A percentile compares a stretch with the other conserved stretches of the same genome.
phyloP scores from a whole-genome alignment of 495 filamentous ascomycete species.

The Penicillium coffeae region DNA sequence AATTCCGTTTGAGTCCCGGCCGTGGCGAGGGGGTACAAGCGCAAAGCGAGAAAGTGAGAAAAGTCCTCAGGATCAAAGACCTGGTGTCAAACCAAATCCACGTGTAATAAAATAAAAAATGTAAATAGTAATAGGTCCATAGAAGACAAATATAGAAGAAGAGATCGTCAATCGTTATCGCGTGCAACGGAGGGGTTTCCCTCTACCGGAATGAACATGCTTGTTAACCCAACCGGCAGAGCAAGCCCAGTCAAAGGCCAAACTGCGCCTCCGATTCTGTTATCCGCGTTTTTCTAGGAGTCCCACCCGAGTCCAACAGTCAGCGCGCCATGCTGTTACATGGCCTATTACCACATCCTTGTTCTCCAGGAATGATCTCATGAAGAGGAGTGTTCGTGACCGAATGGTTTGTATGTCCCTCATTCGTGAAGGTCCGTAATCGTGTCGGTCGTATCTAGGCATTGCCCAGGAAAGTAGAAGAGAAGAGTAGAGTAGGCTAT shows the following conservation, averaged over 20 bases:
- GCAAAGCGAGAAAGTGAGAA: not conserved
- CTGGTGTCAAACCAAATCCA: not conserved
- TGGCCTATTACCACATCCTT: not conserved
- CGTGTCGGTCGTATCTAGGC: constrained; percentile 8
- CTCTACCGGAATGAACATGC: constrained; percentile 3
- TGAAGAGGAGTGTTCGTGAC: not conserved
- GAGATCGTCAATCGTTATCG: constrained; percentile 11
- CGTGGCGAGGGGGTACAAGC: no score
- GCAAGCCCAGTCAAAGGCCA: constrained; percentile 1
- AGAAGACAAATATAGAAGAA: not conserved
- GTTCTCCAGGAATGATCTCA: not conserved
- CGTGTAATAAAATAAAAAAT: no score
- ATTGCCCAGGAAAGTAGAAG: not conserved
- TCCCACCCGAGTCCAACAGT: not conserved
- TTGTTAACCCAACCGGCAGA: constrained; percentile 12
- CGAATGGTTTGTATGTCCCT: not conserved
- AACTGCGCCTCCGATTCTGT: constrained; percentile 1
- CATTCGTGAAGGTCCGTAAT: constrained; percentile 13
- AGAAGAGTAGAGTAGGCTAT: constrained; percentile 2
- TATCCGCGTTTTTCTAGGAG: not conserved
- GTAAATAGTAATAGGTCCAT: not conserved
- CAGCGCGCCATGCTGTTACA: not conserved
- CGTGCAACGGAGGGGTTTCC: not conserved
- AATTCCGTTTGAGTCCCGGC: not conserved
- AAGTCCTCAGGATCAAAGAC: no score